These are phyloP conservation scores for Lactarius evosmus DNA, from an alignment of 768 basidiomycete species.

Conservation along the genomic window DNA sequence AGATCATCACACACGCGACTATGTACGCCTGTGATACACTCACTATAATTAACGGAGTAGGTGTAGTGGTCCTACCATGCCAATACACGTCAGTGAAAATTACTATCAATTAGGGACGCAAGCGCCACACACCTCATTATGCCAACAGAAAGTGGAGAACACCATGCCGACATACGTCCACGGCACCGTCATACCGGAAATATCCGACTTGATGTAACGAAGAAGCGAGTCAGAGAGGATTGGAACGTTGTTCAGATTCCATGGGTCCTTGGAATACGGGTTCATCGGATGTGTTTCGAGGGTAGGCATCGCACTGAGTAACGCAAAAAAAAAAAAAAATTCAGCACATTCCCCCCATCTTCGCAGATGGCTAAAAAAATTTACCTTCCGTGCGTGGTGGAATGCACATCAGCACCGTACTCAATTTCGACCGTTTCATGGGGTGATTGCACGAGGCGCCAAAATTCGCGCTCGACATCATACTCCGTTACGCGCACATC, in stretches of 20 bases:
- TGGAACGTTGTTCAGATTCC: conserved; percentile 98
- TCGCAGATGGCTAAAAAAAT: conserved; percentile 18
- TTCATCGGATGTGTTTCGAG: conserved; percentile 90
- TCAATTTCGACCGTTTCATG: conserved; percentile 95
- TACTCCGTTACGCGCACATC: conserved; percentile 74
- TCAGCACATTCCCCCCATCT: conserved; percentile 2
- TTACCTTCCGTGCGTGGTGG: conserved; percentile 95
- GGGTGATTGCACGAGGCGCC: conserved; percentile 89
- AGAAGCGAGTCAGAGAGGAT: conserved; percentile 90
- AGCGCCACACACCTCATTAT: conserved; percentile 71
- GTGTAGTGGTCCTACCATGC: conserved; percentile 86
- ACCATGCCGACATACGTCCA: conserved; percentile 99
- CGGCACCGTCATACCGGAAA: conserved; percentile 98
- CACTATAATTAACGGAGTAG: conserved; percentile 92
- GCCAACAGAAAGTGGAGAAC: conserved; percentile 99
- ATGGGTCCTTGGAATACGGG: conserved; percentile 83
- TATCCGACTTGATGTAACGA: conserved; percentile 97
- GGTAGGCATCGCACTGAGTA: conserved; percentile 85
- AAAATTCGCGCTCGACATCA: conserved; percentile 94
- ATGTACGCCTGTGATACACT: conserved; percentile 33
- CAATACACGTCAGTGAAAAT: conserved; percentile 13
- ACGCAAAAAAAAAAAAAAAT: conserved; percentile 7
- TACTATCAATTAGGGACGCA: not conserved
- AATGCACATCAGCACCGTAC: conserved; percentile 99
- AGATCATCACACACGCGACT: conserved; percentile 4